Percentiles rank a stretch among this genome's conserved stretches.
Evolutionary conservation across 108 stramenopile genomes (phyloP).

Genomic region (Nitzschia putrida): DNA sequence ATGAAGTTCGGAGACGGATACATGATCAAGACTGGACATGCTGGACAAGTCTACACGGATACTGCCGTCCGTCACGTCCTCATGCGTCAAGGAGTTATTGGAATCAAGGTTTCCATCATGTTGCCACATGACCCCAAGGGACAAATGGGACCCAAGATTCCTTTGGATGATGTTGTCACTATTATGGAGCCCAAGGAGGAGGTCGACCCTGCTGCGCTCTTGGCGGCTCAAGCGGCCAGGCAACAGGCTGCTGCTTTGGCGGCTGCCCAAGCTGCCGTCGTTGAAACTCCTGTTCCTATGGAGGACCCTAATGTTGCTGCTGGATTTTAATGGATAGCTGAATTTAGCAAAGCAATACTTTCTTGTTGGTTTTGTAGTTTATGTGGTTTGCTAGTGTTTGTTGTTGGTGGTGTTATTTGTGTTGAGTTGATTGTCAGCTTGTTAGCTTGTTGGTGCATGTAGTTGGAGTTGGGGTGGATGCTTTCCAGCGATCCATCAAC

Average conservation of each 20-base stretch:
- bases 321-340: slow-evolving; percentile 22
- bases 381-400: too few relatives aligned
- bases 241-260: slow-evolving; percentile 50
- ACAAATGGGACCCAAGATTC: slow-evolving; percentile 83
- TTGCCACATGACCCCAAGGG: slow-evolving; percentile 97
- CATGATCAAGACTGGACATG: slow-evolving; percentile 99
- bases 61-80: slow-evolving; percentile 97
- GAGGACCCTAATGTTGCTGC: slow-evolving; percentile 40
- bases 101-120: slow-evolving; percentile 98
- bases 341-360: too few relatives aligned
- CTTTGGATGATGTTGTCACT: slow-evolving; percentile 90
- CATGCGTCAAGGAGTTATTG: slow-evolving; percentile 99
- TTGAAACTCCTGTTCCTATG: slow-evolving; percentile 1
- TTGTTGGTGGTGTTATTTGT: too few relatives aligned
- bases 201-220: slow-evolving; percentile 62
- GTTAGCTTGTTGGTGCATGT: too few relatives aligned
- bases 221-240: slow-evolving; percentile 67
- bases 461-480: too few relatives aligned
- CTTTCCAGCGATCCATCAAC: too few relatives aligned
- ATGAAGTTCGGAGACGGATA: slow-evolving; percentile 99
- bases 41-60: slow-evolving; percentile 98
- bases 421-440: too few relatives aligned
- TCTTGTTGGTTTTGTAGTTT: too few relatives aligned
- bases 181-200: slow-evolving; percentile 92
- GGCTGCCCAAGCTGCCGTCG: slow-evolving; percentile 24